Percentiles rank a stretch among this genome's conserved stretches.
phyloP scores from a whole-genome alignment of 2,329 filamentous ascomycete genomes.

The Talaromyces rugulosus region DNA sequence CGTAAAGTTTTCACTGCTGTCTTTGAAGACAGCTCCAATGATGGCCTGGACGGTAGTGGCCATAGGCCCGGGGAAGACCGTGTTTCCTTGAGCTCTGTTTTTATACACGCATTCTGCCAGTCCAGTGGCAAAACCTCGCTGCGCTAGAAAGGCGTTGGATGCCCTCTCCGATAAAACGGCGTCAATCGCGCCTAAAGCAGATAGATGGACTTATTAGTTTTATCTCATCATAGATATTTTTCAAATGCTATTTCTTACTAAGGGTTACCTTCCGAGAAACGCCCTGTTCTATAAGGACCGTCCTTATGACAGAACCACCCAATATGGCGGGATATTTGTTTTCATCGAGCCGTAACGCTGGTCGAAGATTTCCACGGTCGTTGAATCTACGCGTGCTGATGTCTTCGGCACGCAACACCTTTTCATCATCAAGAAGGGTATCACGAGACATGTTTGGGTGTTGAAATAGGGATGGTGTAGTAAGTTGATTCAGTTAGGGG shows the following conservation, averaged over 20 bases:
- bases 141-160: background rate
- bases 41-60: background rate
- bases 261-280: background rate
- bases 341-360: background rate
- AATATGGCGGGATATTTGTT: background rate
- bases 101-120: background rate
- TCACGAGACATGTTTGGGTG: background rate
- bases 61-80: background rate
- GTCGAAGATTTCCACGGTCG: background rate
- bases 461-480: background rate
- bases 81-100: background rate
- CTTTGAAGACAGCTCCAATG: background rate
- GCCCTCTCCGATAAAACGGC: background rate
- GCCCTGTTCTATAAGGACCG: background rate
- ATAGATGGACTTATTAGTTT: background rate
- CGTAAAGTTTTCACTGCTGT: background rate
- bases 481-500: background rate
- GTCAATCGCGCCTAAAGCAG: background rate
- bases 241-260: background rate
- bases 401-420: background rate
- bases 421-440: background rate
- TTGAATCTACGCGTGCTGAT: background rate
- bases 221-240: background rate
- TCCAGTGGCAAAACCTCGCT: background rate
- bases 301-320: background rate